A percentile compares a stretch with the other conserved stretches of the same genome.
These are phyloP conservation scores for Pichia sp. DNA, from an alignment of 1,139 yeast genomes.

Conservation along the genomic window DNA sequence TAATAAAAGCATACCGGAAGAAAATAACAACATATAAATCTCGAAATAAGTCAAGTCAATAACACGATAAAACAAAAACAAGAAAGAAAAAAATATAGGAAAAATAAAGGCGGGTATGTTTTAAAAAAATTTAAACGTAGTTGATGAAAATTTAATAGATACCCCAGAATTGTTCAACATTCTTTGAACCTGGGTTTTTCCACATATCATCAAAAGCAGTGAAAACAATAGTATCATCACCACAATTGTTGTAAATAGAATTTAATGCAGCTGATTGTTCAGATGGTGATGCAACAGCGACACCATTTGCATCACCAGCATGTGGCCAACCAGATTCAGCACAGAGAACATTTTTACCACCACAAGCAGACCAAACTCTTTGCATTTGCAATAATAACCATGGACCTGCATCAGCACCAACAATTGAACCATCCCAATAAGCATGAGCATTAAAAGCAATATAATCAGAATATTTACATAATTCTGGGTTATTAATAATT, in stretches of 20 bases:
- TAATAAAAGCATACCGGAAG: too few species aligned
- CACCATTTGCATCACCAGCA: constrained; percentile 57
- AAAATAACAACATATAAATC: too few species aligned
- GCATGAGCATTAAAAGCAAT: constrained; percentile 80
- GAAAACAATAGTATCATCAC: constrained; percentile 55
- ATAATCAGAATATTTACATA: constrained; percentile 69
- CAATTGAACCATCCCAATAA: constrained; percentile 66
- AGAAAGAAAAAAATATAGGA: too few species aligned
- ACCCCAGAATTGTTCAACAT: constrained; percentile 57
- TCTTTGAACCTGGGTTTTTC: constrained; percentile 64
- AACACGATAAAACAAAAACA: too few species aligned
- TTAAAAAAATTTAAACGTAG: too few species aligned
- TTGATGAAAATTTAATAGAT: constrained; percentile 14
- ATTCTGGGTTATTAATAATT: constrained; percentile 60
- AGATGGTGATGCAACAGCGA: constrained; percentile 59
- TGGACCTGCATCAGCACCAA: constrained; percentile 60
- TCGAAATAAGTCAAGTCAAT: too few species aligned
- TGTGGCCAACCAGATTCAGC: constrained; percentile 86
- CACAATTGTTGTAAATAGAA: constrained; percentile 50
- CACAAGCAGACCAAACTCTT: constrained; percentile 61
- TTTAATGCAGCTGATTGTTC: constrained; percentile 59
- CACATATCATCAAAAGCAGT: constrained; percentile 72
- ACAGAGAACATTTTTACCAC: constrained; percentile 54
- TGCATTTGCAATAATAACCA: constrained; percentile 66
- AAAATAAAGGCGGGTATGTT: too few species aligned